Base-by-base conservation (phyloP, 2,329 filamentous ascomycete species). In the Colletotrichum sidae region DNA sequence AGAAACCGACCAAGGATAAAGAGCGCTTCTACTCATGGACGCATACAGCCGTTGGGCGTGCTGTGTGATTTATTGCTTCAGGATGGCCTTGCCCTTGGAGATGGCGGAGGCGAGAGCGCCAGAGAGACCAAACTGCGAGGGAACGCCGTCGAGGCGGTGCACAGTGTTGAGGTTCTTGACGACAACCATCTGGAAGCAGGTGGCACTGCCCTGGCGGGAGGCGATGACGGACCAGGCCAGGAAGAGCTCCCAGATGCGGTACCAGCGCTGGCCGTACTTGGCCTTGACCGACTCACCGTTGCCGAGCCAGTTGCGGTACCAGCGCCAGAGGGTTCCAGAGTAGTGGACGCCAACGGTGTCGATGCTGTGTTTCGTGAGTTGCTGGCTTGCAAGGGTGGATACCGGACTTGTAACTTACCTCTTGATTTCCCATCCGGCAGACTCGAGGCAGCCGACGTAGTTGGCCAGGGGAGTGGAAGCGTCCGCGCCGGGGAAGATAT, bases 231-330 rank as follows among this genome's bases (percentile, higher is more conserved):
- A 93, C 78, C 89, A 94, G 69, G 92, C 92, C 67, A 96, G 87
- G 88, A 97, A 97, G 80, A 89, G 93, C 76, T 96, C 92, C 93
- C 93, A 96, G 77, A 96, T 96, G 79, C 95, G 90, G 88, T 92
- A 99, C 96, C 96, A 99, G 76, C 92, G 87, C 76, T 91, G 90
- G 74, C 96, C 96, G 77, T 98, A 98, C 86, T 97, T 98, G 76
- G 92, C 93, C 79, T 92, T 88, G 68, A 97, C 92, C 84, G 97
- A 96, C 65, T 97, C 93, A 72, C 87, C 85, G 86, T 98, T 98
- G 80, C 85, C 93, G 78, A 97, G 87, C 96, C 96, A 98, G 87
- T 98, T 98, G 71, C 96, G 88, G 85, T 98, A 98, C 96, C 96
- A 98, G 76, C 92, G 88, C 96, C 96, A 98, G 68, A 99, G 84